Base-by-base conservation (phyloP, 2,329 filamentous ascomycete genomes). In the Tolypocladium cylindrosporum region DNA sequence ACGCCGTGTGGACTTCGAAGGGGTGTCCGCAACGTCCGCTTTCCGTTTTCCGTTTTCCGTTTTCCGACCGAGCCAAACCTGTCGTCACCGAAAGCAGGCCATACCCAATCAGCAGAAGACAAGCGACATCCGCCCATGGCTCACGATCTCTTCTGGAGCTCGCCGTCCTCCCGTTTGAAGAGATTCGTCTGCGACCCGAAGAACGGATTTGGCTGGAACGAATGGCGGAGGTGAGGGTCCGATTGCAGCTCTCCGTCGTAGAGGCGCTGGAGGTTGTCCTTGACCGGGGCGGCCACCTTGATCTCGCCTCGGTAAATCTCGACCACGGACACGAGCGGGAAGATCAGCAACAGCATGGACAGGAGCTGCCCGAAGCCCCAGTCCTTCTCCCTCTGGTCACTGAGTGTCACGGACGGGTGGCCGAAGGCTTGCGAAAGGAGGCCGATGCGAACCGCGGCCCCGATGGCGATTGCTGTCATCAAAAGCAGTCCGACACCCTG, bases 301-400 rank as follows among this genome's bases (percentile, higher is more conserved):
- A 74, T 71, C 65, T 78, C 76, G 61, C 81, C 80, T 61, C 81
- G 69, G 53, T 79, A 70, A 56, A 87, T 84, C 67, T 87, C 85
- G 36, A 87, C 67, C 2, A 79, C 77, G 2, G 79, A 83, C 3
- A 88, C 75, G 19, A 87, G 64, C 1, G 84, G 83, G 64, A 87
- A 69, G n/a, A 81, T 67, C 34, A 87, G 72, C 64, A 87, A 72
- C 62, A 87, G 69, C 62, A 86, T 69, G 1, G 82, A 80, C 36
- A 88, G 71, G 58, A 87, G 69, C 69, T 86, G 83, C 0, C 84
- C 85, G 64, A 86, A 88, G 61, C 78, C 82, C 83, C 83, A 87
- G 13, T 73, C 71, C 59, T 74, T 79, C 71, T 87, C 84, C 27
- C 75, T 78, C 0, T 70, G 58, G 58, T 85, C 84, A 7, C 68